These are phyloP conservation scores for Mycena kentingensis DNA, from an alignment of 768 basidiomycete species.

Conservation along the genomic window DNA sequence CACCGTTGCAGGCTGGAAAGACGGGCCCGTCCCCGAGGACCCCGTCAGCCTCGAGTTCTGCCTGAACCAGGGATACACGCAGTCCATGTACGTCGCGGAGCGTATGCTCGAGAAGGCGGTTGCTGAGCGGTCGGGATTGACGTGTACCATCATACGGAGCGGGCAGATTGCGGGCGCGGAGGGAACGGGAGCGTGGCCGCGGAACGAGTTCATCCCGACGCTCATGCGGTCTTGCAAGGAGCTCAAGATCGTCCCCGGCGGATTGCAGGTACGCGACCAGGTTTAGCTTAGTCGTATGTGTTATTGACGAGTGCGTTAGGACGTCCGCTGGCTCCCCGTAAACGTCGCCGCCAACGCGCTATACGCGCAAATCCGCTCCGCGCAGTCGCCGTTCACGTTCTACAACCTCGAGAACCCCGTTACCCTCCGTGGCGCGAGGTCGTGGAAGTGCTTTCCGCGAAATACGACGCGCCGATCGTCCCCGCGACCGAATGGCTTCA, in stretches of 20 bases:
- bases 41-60: constrained; percentile 2
- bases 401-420: constrained; percentile 10
- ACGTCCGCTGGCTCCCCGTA: constrained; percentile 15
- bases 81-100: constrained; percentile 15
- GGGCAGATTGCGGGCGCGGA: constrained; percentile 11
- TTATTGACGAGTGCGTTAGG: neutral
- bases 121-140: neutral
- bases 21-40: neutral
- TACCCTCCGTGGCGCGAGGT: neutral
- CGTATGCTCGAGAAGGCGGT: constrained; percentile 10
- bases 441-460: neutral
- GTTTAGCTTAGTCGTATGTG: neutral
- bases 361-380: constrained; percentile 2
- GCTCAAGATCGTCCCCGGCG: constrained; percentile 10
- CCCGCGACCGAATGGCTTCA: constrained; percentile 4
- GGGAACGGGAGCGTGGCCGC: constrained; percentile 11
- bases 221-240: constrained; percentile 10
- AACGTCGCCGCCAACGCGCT: constrained; percentile 14
- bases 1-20: constrained; percentile 7
- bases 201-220: constrained; percentile 9
- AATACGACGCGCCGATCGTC: constrained; percentile 4
- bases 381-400: neutral
- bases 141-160: constrained; percentile 9
- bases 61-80: constrained; percentile 8
- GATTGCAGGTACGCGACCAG: constrained; percentile 1